These are phyloP conservation scores for Alternaria incomplexa DNA, from an alignment of 2,329 filamentous ascomycete genomes.

Conservation along the genomic window DNA sequence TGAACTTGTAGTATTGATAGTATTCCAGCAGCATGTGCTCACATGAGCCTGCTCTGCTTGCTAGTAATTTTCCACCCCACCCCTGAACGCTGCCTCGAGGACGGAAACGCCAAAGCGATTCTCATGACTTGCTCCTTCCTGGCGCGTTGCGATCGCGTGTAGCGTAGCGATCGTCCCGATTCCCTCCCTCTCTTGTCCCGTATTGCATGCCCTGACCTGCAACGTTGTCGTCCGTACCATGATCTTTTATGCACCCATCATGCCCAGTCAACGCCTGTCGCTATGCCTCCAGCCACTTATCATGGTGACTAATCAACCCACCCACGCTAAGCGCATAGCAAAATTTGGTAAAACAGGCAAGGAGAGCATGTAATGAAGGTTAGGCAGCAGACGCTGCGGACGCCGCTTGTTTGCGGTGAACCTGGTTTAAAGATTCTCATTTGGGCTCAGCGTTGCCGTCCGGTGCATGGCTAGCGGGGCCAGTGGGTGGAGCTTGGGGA, in stretches of 20 bases:
- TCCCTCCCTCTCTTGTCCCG: background rate
- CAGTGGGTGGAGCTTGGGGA: conserved; percentile 44
- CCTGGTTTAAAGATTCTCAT: conserved; percentile 31
- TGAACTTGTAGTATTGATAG: conserved; percentile 9
- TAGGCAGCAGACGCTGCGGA: conserved; percentile 9
- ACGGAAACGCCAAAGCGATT: conserved; percentile 21
- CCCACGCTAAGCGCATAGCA: conserved; percentile 43
- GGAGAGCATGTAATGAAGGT: conserved; percentile 9
- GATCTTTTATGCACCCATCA: conserved; percentile 24
- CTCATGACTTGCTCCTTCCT: conserved; percentile 13
- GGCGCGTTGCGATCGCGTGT: conserved; percentile 14
- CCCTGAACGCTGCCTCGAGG: conserved; percentile 13
- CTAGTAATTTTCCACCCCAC: conserved; percentile 5
- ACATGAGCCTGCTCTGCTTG: conserved; percentile 13
- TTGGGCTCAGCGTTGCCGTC: conserved; percentile 46
- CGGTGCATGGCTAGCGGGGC: conserved; percentile 42
- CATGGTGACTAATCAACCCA: conserved; percentile 28
- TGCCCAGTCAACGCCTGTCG: conserved; percentile 45
- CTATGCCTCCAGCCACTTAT: conserved; percentile 40
- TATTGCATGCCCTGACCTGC: background rate
- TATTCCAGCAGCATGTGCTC: conserved; percentile 3
- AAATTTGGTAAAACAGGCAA: conserved; percentile 22
- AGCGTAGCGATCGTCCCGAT: conserved; percentile 1
- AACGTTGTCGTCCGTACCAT: background rate
- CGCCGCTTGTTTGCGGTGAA: conserved; percentile 17